Conservation (phyloP, 1,139 yeast genomes). For the Citeromyces hawaiiensis region DNA sequence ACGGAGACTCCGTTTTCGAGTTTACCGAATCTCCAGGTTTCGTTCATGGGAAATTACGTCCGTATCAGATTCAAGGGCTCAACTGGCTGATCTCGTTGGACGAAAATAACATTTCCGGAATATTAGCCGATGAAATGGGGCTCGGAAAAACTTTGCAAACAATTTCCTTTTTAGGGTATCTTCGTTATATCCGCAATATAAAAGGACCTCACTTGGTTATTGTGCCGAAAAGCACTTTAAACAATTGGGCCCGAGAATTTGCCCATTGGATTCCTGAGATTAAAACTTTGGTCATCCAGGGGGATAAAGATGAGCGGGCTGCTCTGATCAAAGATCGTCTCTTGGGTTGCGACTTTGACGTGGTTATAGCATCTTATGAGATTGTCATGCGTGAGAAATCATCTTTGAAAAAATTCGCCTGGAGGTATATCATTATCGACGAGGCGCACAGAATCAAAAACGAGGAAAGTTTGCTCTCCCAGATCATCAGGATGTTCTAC, state of each 20-base stretch:
- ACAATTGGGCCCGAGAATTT: constrained; percentile 93
- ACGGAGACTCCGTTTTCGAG: constrained; percentile 31
- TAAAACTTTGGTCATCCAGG: constrained; percentile 72
- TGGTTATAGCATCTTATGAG: constrained; percentile 81
- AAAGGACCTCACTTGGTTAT: constrained; percentile 86
- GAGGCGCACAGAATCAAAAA: constrained; percentile 96
- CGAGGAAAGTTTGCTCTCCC: constrained; percentile 83
- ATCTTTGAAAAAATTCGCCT: constrained; percentile 64
- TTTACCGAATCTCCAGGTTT: constrained; percentile 55
- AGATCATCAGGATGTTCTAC: constrained; percentile 75
- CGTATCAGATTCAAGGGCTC: constrained; percentile 80
- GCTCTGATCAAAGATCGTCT: constrained; percentile 45
- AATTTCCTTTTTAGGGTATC: constrained; percentile 78
- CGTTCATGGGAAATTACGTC: constrained; percentile 56
- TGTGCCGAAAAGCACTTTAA: constrained; percentile 90
- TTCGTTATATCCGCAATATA: constrained; percentile 64
- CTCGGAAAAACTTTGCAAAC: constrained; percentile 93
- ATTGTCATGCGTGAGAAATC: constrained; percentile 84
- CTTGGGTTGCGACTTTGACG: constrained; percentile 71
- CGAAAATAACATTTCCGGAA: constrained; percentile 81
- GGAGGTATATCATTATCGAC: constrained; percentile 92
- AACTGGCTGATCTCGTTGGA: constrained; percentile 83
- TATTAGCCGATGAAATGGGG: constrained; percentile 97
- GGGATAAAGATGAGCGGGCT: constrained; percentile 67
- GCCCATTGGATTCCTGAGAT: constrained; percentile 96